Evolutionary conservation across 371 early-diverging fungal species (phyloP), one percentile per base, ranked within the genome.

Genomic region (Lichtheimia ramosa): DNA sequence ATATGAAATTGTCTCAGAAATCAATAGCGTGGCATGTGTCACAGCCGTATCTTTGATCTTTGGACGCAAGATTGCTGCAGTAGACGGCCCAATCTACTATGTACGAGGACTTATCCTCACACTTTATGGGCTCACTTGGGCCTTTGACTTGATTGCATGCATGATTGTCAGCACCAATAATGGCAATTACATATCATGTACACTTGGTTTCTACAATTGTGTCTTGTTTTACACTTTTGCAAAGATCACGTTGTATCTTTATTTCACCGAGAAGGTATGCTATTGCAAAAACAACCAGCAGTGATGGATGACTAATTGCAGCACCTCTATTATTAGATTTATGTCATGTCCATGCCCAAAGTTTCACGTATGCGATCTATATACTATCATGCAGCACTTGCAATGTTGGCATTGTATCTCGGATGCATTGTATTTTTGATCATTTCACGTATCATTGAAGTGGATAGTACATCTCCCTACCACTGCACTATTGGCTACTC

Each of bases 151-250:
- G 16, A 70, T 82, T 46, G 69, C 79, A 1, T 79, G 81, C 49
- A 78, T 82, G 75, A 54, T 78, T 43, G 74, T 73, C 34, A 80
- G 80, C 59, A 81, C 81, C 54, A 82, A 84, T 62, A 79, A 84
- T 53, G 79, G 75, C 54, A 84, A 84, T 23, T 54, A 48, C 12
- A 51, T 79, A 39, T 82, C 83, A 14, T 84, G 84, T 58, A 56
- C 62, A 15, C 65, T 84, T 50, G 70, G 77, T n/a, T 66, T 79
- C 15, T 76, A 72, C 57, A 72, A 75, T 28, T 66, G 68, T 28
- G 60, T 71, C 2, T 48, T 77, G 20, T 53, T 83, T 1, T 82
- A 80, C 52, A 79, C 78, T 5, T 23, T 57, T 7, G 58, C 77
- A 21, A 84, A 83, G 58, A 59, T 73, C n/a, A 48, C 74, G 7